These are phyloP conservation scores for Podospora appendiculata DNA, from an alignment of 495 filamentous ascomycete genomes.

Conservation along the genomic window DNA sequence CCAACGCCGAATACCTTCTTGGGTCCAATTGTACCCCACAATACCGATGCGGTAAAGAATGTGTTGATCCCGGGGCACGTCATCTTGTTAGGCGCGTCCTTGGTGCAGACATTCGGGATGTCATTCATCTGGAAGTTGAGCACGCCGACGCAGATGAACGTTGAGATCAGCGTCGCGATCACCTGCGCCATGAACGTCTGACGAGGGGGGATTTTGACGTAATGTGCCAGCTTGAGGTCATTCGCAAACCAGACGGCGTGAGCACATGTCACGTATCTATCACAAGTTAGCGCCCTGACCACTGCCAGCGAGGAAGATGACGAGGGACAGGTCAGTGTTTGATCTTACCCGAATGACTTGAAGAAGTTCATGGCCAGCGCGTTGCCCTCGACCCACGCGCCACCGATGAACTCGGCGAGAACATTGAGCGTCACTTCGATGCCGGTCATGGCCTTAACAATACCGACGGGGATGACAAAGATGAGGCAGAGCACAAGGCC, in stretches of 20 bases:
- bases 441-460: conserved; percentile 32
- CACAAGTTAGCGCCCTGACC: neutral
- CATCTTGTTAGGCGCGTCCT: conserved; percentile 26
- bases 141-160: conserved; percentile 23
- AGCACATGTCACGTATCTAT: conserved; percentile 25
- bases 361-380: conserved; percentile 35
- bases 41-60: conserved; percentile 31
- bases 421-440: conserved; percentile 30
- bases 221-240: conserved; percentile 35
- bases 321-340: neutral
- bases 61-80: conserved; percentile 31
- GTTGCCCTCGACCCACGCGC: conserved; percentile 24
- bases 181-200: conserved; percentile 32
- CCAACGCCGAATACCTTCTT: conserved; percentile 27
- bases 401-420: conserved; percentile 34
- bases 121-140: conserved; percentile 32
- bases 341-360: conserved; percentile 26
- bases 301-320: neutral
- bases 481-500: conserved; percentile 27
- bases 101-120: conserved; percentile 30
- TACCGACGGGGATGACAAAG: conserved; percentile 31
- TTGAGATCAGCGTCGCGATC: conserved; percentile 25
- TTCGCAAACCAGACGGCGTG: conserved; percentile 26
- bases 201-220: conserved; percentile 33
- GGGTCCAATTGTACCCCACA: conserved; percentile 35